Evolutionary conservation across 2,329 filamentous ascomycete species (phyloP).

Genomic region (Cladosporium sp.): DNA sequence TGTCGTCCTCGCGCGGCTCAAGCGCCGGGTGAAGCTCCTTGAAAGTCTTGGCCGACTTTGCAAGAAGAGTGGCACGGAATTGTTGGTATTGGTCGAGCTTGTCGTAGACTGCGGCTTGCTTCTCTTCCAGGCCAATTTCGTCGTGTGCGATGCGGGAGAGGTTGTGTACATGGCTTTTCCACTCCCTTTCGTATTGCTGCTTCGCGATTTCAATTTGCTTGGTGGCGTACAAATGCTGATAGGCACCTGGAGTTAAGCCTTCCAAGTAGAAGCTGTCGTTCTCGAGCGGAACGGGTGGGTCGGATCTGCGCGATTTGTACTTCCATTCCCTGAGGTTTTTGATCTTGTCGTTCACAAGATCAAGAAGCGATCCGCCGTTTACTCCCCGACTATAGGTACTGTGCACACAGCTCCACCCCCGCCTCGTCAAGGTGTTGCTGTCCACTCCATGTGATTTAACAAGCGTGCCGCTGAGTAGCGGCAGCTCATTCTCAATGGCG

Average conservation of each 20-base stretch:
- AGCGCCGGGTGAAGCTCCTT: slow-evolving; percentile 62
- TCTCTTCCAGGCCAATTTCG: slow-evolving; percentile 47
- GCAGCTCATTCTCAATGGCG: slow-evolving; percentile 56
- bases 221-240: slow-evolving; percentile 58
- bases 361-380: slow-evolving; percentile 56
- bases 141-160: slow-evolving; percentile 22
- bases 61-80: slow-evolving; percentile 57
- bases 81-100: slow-evolving; percentile 55
- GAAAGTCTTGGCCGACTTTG: slow-evolving; percentile 67
- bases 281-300: slow-evolving; percentile 35
- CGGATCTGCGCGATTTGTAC: slow-evolving; percentile 32
- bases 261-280: slow-evolving; percentile 55
- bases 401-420: slow-evolving; percentile 33
- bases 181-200: slow-evolving; percentile 38
- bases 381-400: slow-evolving; percentile 40
- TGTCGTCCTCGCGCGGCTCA: slow-evolving; percentile 21
- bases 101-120: slow-evolving; percentile 56
- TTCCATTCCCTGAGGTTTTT: slow-evolving; percentile 51
- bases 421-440: slow-evolving; percentile 58
- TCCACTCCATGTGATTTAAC: slow-evolving; percentile 60
- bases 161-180: slow-evolving; percentile 33
- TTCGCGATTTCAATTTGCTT: slow-evolving; percentile 42
- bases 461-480: slow-evolving; percentile 58
- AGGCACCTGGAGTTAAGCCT: slow-evolving; percentile 56
- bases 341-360: slow-evolving; percentile 59